Evolutionary conservation across 2,329 filamentous ascomycete genomes (phyloP), one percentile per base, ranked within the genome.

Genomic region (Alternaria sp.): DNA sequence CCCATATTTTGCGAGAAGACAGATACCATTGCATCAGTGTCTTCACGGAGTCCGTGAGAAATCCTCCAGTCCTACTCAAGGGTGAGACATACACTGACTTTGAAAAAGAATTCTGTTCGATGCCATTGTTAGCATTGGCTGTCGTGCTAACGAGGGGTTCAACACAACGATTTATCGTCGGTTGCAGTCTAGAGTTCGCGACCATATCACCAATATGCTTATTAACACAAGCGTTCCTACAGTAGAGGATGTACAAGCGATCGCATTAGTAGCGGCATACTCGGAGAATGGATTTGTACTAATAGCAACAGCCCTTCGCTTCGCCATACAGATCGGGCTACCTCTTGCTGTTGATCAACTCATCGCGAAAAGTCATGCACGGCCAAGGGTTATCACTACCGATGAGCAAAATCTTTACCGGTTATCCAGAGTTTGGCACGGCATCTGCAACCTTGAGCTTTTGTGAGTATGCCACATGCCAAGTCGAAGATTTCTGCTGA

Each of bases 261-360:
- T 87, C 7, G 71, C 86, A 0, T 75, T 86, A 2, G 79, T 84
- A 50, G 84, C 84, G 0, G 84, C 83, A 56, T 87, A 86, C 62
- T 82, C 82, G 0, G 79, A 85, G 4, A 85, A 86, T 54, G 79
- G 84, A 0, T 84, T 83, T 8, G 67, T 86, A 1, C 73, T 87
- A 0, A 74, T 85, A 3, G 83, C 84, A 0, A 79, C 85, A 44
- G 85, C 85, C 1, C 79, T 83, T 4, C 77, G 83, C 38, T 84
- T 86, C 77, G 84, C 84, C 1, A 72, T 85, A 1, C 82, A 85
- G 40, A 65, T 85, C 5, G 78, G 80, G 2, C 69, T 87, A 0
- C 80, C 70, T 8, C 64, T 66, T 25, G 62, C 68, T 10, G 83
- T 57, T 66, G 81, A 62, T 76, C 81, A 12, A 81, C 81, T 71